These are phyloP conservation scores for Hymenoscyphus albidus DNA, from an alignment of 2,329 filamentous ascomycete genomes.

Conservation along the genomic window DNA sequence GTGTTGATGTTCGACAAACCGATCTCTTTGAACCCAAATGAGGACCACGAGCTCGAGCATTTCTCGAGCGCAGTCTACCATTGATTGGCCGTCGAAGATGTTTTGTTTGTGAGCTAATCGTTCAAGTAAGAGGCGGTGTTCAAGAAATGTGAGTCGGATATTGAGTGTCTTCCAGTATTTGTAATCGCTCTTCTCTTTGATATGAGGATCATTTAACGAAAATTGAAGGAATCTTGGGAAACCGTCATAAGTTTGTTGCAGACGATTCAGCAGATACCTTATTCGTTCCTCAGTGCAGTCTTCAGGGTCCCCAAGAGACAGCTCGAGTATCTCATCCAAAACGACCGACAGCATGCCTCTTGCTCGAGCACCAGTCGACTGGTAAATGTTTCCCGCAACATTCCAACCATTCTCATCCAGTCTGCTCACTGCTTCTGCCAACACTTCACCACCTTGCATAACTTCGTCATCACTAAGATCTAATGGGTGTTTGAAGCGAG, in stretches of 20 bases:
- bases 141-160: conserved; percentile 47
- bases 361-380: conserved; percentile 45
- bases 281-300: conserved; percentile 24
- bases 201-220: conserved; percentile 40
- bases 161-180: conserved; percentile 44
- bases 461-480: conserved; percentile 51
- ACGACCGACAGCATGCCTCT: conserved; percentile 47
- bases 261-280: conserved; percentile 22
- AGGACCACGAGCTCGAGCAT: conserved; percentile 45
- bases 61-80: conserved; percentile 44
- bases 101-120: conserved; percentile 49
- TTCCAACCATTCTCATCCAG: conserved; percentile 53
- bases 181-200: conserved; percentile 34
- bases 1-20: conserved; percentile 39
- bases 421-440: conserved; percentile 37
- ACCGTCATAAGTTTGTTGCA: conserved; percentile 38
- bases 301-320: conserved; percentile 39
- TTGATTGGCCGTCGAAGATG: conserved; percentile 38
- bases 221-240: conserved; percentile 35
- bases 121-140: conserved; percentile 57
- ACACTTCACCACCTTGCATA: conserved; percentile 39
- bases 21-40: conserved; percentile 49
- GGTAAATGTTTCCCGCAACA: conserved; percentile 40
- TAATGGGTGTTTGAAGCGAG: conserved; percentile 49
- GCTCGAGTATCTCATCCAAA: conserved; percentile 56